Base-by-base conservation (phyloP, 331 rosid genomes). In the Prunus yedoensis region DNA sequence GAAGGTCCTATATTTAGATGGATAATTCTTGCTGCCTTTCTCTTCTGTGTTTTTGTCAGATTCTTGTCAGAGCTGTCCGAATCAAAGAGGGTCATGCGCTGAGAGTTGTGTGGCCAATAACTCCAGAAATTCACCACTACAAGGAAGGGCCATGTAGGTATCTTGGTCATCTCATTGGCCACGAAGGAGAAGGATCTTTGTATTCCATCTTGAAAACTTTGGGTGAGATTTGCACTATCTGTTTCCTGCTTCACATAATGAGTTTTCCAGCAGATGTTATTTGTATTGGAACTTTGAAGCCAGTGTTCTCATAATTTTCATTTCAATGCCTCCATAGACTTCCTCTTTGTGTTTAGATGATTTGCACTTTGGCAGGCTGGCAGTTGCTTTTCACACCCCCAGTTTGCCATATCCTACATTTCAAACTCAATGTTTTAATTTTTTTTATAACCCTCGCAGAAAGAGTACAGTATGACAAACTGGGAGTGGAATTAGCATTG, bases 101-200 rank as follows among this genome's bases (percentile, higher is more conserved):
- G 82, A 84, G 75, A 87, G 73, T 92, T 78, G 83, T 69, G 16
- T 94, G 99, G 99, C 99, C 99, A 59, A 79, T 90, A 63, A 83
- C 93, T 75, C 99, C 99, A 20, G 97, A 92, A 79, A 90, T 94
- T 87, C 96, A 0, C 62, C 80, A 87, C 79, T 90, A 92, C 91
- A 87, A 70, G 53, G 97, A 94, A 90, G 97, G 92, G 77, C 97
- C 99, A 52, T 85, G 97, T 89, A 87, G 89, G 82, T 94, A 92
- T 87, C 97, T 94, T 75, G 86, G 96, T 78, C 97, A 94, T 89
- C 99, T 94, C 82, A 88, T 94, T 73, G 97, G 97, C 79, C 97
- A 94, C 73, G 94, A 92, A 88, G 99, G 95, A 88, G 97, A 92
- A 84, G 99, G 99, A 74, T 94, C 99, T 79, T 79, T 94, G 82